Conservation (phyloP, 345 rosid species). For the Abelmoschus esculentus region DNA sequence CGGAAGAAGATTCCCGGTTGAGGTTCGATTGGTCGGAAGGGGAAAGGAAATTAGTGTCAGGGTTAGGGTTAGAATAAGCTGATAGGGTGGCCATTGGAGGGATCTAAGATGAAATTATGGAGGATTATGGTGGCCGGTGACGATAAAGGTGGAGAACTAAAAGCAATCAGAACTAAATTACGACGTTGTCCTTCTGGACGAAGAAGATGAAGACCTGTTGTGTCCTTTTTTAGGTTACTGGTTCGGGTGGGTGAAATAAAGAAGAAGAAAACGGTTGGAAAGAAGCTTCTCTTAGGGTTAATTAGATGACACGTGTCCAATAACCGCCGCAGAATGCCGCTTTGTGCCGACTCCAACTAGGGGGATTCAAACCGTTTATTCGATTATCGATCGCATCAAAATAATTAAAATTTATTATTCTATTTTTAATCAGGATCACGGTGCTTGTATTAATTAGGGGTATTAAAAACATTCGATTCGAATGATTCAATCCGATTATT, state of each 20-base stretch:
- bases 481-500: no score
- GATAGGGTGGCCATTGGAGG: constrained; percentile 65
- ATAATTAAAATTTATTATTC: no score
- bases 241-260: neutral
- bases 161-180: neutral
- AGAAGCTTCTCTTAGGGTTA: neutral
- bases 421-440: no score
- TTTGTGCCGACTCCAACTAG: no score
- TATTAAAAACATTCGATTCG: no score
- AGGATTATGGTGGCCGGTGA: neutral
- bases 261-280: neutral
- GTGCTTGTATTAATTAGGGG: no score
- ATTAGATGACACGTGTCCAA: neutral
- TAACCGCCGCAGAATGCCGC: no score
- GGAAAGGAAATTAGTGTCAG: constrained; percentile 2
- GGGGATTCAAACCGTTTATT: no score
- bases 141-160: neutral
- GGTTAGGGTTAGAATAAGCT: constrained; percentile 20
- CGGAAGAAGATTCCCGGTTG: constrained; percentile 26
- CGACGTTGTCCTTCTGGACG: neutral
- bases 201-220: neutral
- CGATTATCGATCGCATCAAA: no score
- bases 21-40: constrained; percentile 2
- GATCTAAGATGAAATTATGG: neutral
- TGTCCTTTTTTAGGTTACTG: neutral